Evolutionary conservation across 2,329 filamentous ascomycete genomes (phyloP).

Genomic region (Madurella fahalii): DNA sequence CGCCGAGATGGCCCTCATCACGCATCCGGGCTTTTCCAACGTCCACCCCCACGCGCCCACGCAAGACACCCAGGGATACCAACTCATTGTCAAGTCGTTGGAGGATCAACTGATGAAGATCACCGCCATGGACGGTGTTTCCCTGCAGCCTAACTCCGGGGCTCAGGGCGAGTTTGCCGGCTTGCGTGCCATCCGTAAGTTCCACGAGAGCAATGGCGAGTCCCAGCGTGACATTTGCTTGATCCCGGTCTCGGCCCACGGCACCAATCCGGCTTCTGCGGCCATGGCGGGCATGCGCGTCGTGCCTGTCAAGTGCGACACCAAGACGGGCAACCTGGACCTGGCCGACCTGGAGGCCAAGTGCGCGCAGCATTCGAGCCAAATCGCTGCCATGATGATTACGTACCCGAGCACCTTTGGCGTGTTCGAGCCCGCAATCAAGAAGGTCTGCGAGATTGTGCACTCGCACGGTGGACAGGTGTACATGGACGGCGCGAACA

Average conservation of each 20-base stretch:
- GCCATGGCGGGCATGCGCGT: slow-evolving; percentile 96
- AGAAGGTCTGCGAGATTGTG: slow-evolving; percentile 78
- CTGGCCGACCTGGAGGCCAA: slow-evolving; percentile 80
- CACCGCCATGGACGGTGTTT: slow-evolving; percentile 86
- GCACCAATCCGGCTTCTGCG: slow-evolving; percentile 91
- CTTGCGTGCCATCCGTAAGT: slow-evolving; percentile 81
- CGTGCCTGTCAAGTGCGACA: slow-evolving; percentile 86
- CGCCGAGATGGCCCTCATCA: slow-evolving; percentile 85
- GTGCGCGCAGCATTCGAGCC: slow-evolving; percentile 79
- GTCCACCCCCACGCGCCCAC: slow-evolving; percentile 76
- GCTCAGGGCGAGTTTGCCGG: slow-evolving; percentile 95
- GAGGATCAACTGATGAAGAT: slow-evolving; percentile 72
- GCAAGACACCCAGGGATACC: slow-evolving; percentile 63
- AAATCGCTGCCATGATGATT: slow-evolving; percentile 91
- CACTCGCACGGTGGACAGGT: slow-evolving; percentile 88
- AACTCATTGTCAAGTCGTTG: slow-evolving; percentile 65
- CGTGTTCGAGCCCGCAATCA: slow-evolving; percentile 87
- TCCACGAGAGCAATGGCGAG: slow-evolving; percentile 63
- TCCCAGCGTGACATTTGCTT: slow-evolving; percentile 85
- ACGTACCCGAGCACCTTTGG: slow-evolving; percentile 95
- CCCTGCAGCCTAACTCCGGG: slow-evolving; percentile 90
- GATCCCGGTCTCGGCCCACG: slow-evolving; percentile 92
- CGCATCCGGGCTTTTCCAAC: slow-evolving; percentile 68
- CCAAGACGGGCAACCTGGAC: slow-evolving; percentile 82
- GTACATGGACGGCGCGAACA: slow-evolving; percentile 98